Percentiles rank a stretch among this genome's conserved stretches.
Evolutionary conservation across 129 eudicot species (phyloP).

Genomic region (Arctium lappa): DNA sequence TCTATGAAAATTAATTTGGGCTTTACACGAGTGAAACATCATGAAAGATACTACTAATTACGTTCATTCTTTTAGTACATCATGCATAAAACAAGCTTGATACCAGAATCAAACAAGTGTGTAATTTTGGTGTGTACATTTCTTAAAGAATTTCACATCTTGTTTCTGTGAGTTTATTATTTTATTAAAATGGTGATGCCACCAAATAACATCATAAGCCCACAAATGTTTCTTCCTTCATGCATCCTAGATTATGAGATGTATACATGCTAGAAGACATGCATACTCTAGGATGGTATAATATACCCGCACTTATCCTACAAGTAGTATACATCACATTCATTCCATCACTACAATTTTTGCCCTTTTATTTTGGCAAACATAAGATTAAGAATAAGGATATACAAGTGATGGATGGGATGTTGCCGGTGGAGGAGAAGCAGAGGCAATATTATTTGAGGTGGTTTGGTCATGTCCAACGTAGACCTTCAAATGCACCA

Average conservation of each 20-base stretch:
- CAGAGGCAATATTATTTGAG: not conserved
- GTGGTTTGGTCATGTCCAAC: not conserved
- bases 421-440: conserved; percentile 1
- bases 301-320: not conserved
- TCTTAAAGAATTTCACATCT: not conserved
- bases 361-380: not conserved
- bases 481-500: conserved; percentile 1
- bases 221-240: not conserved
- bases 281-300: not conserved
- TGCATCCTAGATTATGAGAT: not conserved
- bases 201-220: not conserved
- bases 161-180: not conserved
- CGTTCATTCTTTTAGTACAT: not conserved
- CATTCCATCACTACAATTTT: not conserved
- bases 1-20: not conserved
- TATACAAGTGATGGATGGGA: not conserved
- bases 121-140: not conserved
- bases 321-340: not conserved
- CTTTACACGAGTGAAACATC: not conserved
- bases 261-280: not conserved
- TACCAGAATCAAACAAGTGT: not conserved
- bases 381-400: not conserved
- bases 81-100: not conserved
- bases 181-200: not conserved
- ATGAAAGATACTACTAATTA: not conserved